Evolutionary conservation across 208 protist genomes (phyloP), one percentile per base, ranked within the genome.

Genomic region (Naegleria gruberi): DNA sequence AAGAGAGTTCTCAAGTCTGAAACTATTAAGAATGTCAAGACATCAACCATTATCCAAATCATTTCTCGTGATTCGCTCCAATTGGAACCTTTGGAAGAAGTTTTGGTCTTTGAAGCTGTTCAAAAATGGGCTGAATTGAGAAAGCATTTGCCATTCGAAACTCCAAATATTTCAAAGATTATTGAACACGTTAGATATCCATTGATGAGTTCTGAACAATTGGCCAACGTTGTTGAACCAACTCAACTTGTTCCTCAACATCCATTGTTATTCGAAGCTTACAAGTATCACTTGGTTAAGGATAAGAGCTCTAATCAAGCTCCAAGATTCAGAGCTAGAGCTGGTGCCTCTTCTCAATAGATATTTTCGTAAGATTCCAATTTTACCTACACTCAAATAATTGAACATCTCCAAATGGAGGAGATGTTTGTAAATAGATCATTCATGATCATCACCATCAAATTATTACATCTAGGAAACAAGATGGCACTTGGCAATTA

Each of bases 201-300:
- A 41, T 57, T 87, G 43, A 87, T 87, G 82, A 55, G 26, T 30
- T 41, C 82, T 6, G 43, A 87, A 40, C 82, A 87, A 87, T 55
- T 87, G 15, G 19, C 30, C 37, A 19, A 6, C 12, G 43, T 55
- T 19, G 43, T 87, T 45, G 82, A 87, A 37, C 44, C 43, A 46
- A 41, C 43, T 51, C 6, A 40, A 55, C 19, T 87, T 5, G 82
- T 87, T 19, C 43, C 82, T 55, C 82, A 87, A 87, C 51, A 65
- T 65, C 26, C 12, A 41, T 55, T 87, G 23, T 55, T 87, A 8
- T 87, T 87, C 26, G 82, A 87, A 51, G 41, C 82, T 41, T 87
- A 87, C 44, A 87, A 40, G 43, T 40, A 87, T 40, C 82, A 87
- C n/a, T 41, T 87, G 23, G 82, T 87, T 41, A 5, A 41, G n/a